These are phyloP conservation scores for Zymoseptoria passerinii DNA, from an alignment of 2,329 filamentous ascomycete genomes.

Conservation along the genomic window DNA sequence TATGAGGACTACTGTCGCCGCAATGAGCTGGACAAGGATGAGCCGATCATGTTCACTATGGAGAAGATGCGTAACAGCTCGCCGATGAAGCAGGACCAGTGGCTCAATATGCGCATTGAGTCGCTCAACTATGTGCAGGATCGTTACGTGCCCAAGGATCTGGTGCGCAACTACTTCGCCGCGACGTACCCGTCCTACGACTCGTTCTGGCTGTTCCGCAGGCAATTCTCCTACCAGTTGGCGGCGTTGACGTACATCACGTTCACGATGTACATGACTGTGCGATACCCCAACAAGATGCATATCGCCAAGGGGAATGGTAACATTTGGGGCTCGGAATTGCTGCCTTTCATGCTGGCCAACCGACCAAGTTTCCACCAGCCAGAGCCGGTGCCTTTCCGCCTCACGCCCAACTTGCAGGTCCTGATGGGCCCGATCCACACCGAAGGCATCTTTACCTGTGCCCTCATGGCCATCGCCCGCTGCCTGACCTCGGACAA, in stretches of 20 bases:
- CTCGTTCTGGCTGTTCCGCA: constrained; percentile 97
- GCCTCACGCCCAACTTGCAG: constrained; percentile 91
- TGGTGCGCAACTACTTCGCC: constrained; percentile 85
- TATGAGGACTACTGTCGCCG: constrained; percentile 94
- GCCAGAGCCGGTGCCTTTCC: constrained; percentile 91
- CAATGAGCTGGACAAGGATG: constrained; percentile 82
- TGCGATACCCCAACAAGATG: constrained; percentile 91
- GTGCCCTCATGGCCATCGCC: constrained; percentile 91
- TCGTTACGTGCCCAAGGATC: constrained; percentile 76
- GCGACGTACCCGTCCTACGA: constrained; percentile 77
- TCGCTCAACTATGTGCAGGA: constrained; percentile 93
- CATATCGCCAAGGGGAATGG: constrained; percentile 80
- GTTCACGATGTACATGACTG: constrained; percentile 95
- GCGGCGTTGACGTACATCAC: constrained; percentile 97
- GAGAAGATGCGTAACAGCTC: constrained; percentile 73
- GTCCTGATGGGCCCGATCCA: constrained; percentile 92
- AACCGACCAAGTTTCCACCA: constrained; percentile 88
- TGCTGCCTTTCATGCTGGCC: constrained; percentile 81
- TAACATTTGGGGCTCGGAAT: constrained; percentile 91
- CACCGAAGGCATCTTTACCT: constrained; percentile 93
- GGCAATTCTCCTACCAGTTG: constrained; percentile 92
- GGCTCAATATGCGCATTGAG: constrained; percentile 51
- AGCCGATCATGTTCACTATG: constrained; percentile 89
- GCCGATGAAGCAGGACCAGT: constrained; percentile 54
- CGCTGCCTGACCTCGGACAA: constrained; percentile 79